A percentile compares a stretch with the other conserved stretches of the same genome.
These are phyloP conservation scores for Trypanosoma platydactyli DNA, from an alignment of 208 protist species.

Conservation along the genomic window DNA sequence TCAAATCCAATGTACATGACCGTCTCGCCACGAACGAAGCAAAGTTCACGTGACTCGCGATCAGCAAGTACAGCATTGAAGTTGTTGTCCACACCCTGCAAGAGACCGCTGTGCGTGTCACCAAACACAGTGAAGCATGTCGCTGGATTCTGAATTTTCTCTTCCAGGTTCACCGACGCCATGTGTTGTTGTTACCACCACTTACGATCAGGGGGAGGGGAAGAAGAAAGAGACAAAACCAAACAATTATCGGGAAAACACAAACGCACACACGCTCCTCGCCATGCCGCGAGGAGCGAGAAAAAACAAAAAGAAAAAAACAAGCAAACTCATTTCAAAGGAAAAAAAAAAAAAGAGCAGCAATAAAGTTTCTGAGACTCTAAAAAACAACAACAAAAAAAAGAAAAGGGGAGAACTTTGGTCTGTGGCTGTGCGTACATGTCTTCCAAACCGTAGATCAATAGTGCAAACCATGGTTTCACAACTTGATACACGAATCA, in stretches of 20 bases:
- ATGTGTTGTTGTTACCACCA: conserved; percentile 6
- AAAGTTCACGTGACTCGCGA: conserved; percentile 19
- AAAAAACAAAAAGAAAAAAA: no score
- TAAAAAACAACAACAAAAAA: no score
- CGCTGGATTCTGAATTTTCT: conserved; percentile 47
- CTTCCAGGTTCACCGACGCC: conserved; percentile 63
- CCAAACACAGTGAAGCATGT: conserved; percentile 61
- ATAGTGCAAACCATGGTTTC: no score
- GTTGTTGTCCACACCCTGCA: conserved; percentile 59
- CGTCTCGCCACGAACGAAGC: conserved; percentile 76
- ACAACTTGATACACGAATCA: no score
- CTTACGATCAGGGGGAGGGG: conserved; percentile 5
- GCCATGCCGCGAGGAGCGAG: no score
- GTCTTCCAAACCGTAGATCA: no score
- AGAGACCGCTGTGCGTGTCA: conserved; percentile 46
- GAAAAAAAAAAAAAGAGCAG: no score
- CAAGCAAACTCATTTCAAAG: no score
- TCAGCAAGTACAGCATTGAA: conserved; percentile 61
- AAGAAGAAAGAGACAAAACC: conserved; percentile 7
- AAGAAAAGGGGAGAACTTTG: no score
- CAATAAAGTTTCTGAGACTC: no score
- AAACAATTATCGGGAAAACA: not conserved
- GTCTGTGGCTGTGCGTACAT: no score
- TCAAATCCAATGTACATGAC: conserved; percentile 75
- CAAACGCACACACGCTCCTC: not conserved